These are phyloP conservation scores for Glarea lozoyensis DNA, from an alignment of 495 filamentous ascomycete genomes.

Conservation along the genomic window DNA sequence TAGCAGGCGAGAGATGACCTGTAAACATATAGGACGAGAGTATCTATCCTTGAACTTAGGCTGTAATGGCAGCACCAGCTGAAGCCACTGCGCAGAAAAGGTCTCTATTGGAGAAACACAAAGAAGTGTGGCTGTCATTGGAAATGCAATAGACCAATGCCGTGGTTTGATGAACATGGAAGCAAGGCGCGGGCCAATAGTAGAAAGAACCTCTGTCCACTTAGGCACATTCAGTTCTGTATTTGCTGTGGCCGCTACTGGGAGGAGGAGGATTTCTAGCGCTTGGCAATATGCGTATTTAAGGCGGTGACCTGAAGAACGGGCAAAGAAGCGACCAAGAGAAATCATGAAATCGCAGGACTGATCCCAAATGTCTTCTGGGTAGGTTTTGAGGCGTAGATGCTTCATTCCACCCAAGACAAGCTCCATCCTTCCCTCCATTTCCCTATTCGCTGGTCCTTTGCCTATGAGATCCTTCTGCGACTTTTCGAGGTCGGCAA, in stretches of 20 bases:
- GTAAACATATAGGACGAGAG: conserved; percentile 70
- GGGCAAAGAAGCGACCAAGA: conserved; percentile 71
- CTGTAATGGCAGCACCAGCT: conserved; percentile 65
- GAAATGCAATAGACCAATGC: conserved; percentile 83
- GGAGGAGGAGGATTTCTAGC: conserved; percentile 77
- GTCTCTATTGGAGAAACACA: conserved; percentile 80
- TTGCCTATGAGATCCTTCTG: conserved; percentile 65
- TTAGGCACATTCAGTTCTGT: conserved; percentile 66
- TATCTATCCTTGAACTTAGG: conserved; percentile 74
- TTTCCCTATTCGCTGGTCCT: conserved; percentile 47
- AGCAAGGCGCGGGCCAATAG: conserved; percentile 62
- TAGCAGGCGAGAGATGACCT: conserved; percentile 83
- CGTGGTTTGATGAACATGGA: conserved; percentile 84
- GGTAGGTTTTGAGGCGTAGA: conserved; percentile 60
- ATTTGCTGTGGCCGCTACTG: conserved; percentile 71
- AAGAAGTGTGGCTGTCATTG: conserved; percentile 71
- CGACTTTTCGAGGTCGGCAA: conserved; percentile 66
- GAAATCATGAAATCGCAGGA: conserved; percentile 82
- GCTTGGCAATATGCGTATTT: conserved; percentile 93
- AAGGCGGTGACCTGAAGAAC: conserved; percentile 74
- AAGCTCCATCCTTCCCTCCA: conserved; percentile 72
- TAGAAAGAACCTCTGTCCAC: conserved; percentile 77
- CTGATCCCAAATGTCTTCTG: conserved; percentile 70
- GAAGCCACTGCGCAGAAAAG: conserved; percentile 78
- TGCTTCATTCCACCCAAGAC: conserved; percentile 88